phyloP scores from a whole-genome alignment of 208 protist genomes.

The Naegleria gruberi region DNA sequence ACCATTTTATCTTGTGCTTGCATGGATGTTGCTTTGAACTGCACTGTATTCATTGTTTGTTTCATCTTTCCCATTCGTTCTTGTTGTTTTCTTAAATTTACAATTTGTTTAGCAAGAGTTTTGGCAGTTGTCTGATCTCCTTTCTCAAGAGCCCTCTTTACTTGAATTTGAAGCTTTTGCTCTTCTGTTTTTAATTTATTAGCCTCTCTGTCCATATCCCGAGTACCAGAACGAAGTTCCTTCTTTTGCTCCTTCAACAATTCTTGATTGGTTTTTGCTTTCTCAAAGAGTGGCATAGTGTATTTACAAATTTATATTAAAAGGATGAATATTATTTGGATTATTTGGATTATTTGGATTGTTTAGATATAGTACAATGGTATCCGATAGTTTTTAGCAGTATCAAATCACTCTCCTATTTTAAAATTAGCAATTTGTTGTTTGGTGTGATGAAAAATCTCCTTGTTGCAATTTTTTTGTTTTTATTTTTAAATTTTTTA shows the following conservation, averaged over 20 bases:
- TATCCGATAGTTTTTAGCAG: too few species aligned
- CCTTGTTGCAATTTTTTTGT: too few species aligned
- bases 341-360: too few species aligned
- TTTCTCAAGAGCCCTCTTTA: neutral
- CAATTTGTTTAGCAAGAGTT: conserved; percentile 3
- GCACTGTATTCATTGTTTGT: neutral
- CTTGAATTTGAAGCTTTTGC: neutral
- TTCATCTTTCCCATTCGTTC: neutral
- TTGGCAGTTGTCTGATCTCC: conserved; percentile 2
- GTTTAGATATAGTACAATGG: too few species aligned
- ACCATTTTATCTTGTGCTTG: neutral
- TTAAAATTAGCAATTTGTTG: too few species aligned
- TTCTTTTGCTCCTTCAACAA: neutral
- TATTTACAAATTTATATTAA: too few species aligned
- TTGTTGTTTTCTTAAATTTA: conserved; percentile 12
- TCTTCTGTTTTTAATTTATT: neutral
- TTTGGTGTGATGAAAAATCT: too few species aligned
- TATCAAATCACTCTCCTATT: too few species aligned
- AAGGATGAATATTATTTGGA: too few species aligned
- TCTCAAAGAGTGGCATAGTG: neutral
- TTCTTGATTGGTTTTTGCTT: neutral
- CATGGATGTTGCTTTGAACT: neutral
- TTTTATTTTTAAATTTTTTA: too few species aligned
- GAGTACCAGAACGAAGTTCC: neutral
- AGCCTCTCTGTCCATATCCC: neutral